Evolutionary conservation across 495 filamentous ascomycete species (phyloP).

Genomic region (Tetracladium marchalianum): DNA sequence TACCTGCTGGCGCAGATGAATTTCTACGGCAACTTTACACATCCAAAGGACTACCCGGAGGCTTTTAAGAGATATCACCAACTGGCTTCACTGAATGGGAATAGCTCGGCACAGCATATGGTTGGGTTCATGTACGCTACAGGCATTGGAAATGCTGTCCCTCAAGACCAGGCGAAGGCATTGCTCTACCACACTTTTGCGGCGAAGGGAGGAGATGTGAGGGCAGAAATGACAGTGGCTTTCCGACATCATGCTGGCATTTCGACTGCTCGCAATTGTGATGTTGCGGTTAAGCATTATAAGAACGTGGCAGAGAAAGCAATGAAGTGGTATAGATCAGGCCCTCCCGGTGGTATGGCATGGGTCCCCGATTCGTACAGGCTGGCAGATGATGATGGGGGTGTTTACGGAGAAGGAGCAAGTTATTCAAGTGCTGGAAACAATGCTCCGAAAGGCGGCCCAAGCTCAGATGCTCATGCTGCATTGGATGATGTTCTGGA

Average conservation of each 20-base stretch:
- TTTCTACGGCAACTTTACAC: conserved; percentile 88
- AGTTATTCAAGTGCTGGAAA: conserved; percentile 83
- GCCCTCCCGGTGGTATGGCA: conserved; percentile 81
- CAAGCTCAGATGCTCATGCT: conserved; percentile 64
- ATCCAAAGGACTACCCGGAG: conserved; percentile 72
- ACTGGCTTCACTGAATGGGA: conserved; percentile 69
- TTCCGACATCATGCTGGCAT: conserved; percentile 83
- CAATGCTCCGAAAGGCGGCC: conserved; percentile 63
- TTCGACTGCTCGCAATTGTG: conserved; percentile 74
- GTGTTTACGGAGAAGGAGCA: conserved; percentile 90
- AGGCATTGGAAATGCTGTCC: conserved; percentile 72
- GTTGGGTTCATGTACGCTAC: conserved; percentile 94
- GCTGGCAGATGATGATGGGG: conserved; percentile 80
- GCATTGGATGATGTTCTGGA: conserved; percentile 90
- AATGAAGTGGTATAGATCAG: conserved; percentile 72
- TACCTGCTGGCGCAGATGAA: conserved; percentile 90
- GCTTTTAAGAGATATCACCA: conserved; percentile 77
- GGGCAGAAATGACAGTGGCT: conserved; percentile 88
- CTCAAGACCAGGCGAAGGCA: conserved; percentile 84
- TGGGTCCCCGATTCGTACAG: conserved; percentile 67
- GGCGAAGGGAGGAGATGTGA: conserved; percentile 70
- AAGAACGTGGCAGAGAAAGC: conserved; percentile 91
- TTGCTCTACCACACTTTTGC: conserved; percentile 93
- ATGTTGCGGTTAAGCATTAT: conserved; percentile 78
- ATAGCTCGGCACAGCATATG: conserved; percentile 90